Percentiles rank a stretch among this genome's conserved stretches.
phyloP scores from a whole-genome alignment of 768 basidiomycete species.

The Pisolithus tinctorius region DNA sequence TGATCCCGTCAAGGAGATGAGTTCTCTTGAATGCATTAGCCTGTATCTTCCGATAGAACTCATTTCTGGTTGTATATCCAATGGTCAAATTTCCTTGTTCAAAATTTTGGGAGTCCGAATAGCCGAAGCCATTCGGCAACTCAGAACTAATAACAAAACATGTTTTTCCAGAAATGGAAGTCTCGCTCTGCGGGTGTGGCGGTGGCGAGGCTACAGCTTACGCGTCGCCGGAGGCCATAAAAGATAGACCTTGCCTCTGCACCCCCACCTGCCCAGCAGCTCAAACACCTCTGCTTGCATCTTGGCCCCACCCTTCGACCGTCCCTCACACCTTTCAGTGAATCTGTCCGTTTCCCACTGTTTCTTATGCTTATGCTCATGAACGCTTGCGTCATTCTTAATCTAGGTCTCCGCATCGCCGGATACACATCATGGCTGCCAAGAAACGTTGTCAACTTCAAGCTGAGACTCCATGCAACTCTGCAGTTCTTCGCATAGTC shows the following conservation, averaged over 20 bases:
- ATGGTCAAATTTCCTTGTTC: too few species aligned
- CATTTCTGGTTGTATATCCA: background rate
- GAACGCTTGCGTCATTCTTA: background rate
- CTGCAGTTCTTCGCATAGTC: conserved; percentile 75
- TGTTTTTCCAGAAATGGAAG: background rate
- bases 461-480: conserved; percentile 51
- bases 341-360: background rate
- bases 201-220: conserved; percentile 11
- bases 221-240: conserved; percentile 29
- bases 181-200: conserved; percentile 11
- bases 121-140: too few species aligned
- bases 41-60: background rate
- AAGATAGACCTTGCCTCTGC: conserved; percentile 7
- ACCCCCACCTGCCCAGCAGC: background rate
- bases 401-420: background rate
- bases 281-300: background rate
- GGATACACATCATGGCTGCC: conserved; percentile 49
- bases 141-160: background rate
- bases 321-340: background rate
- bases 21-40: background rate
- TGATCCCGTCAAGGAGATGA: background rate
- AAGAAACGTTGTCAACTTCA: conserved; percentile 86
- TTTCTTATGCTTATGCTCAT: background rate
- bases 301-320: background rate
- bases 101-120: too few species aligned